A percentile compares a stretch with the other conserved stretches of the same genome.
These are phyloP conservation scores for Ogataea polymorpha DNA, from an alignment of 805 yeast species.

Conservation along the genomic window DNA sequence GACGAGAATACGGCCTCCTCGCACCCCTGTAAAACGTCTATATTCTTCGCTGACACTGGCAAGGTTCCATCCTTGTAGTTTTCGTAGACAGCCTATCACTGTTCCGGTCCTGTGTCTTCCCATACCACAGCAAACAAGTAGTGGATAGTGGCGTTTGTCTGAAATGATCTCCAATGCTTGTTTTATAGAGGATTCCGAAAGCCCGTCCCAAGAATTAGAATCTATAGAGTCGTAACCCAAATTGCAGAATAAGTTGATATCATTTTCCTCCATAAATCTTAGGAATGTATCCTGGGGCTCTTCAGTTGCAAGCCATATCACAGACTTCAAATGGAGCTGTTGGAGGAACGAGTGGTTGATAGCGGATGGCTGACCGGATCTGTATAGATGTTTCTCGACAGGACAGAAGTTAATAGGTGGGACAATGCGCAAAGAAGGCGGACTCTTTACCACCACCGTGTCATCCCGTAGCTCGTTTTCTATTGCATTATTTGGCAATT, in stretches of 20 bases:
- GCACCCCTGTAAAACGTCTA: constrained; percentile 86
- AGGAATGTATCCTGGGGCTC: constrained; percentile 89
- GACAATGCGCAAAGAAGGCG: constrained; percentile 68
- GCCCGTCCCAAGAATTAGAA: constrained; percentile 91
- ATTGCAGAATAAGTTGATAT: constrained; percentile 78
- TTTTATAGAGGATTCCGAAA: constrained; percentile 76
- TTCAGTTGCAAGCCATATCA: constrained; percentile 93
- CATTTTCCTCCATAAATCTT: constrained; percentile 71
- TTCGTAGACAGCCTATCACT: constrained; percentile 87
- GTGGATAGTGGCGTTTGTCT: constrained; percentile 71
- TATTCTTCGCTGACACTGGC: constrained; percentile 93
- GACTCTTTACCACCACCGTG: constrained; percentile 37
- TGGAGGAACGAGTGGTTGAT: constrained; percentile 83
- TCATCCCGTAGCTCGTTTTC: constrained; percentile 20
- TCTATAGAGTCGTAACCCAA: constrained; percentile 52
- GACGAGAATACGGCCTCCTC: constrained; percentile 89
- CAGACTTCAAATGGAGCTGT: constrained; percentile 69
- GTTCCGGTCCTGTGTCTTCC: constrained; percentile 98
- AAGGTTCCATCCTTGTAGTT: constrained; percentile 96
- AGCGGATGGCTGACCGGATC: constrained; percentile 95
- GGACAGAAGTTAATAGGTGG: constrained; percentile 97
- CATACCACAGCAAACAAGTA: constrained; percentile 96
- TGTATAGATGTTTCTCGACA: constrained; percentile 79
- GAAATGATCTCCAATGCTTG: constrained; percentile 76
- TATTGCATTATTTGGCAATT: constrained; percentile 22